phyloP scores from a whole-genome alignment of 768 basidiomycete genomes.

The Russula brevipes region DNA sequence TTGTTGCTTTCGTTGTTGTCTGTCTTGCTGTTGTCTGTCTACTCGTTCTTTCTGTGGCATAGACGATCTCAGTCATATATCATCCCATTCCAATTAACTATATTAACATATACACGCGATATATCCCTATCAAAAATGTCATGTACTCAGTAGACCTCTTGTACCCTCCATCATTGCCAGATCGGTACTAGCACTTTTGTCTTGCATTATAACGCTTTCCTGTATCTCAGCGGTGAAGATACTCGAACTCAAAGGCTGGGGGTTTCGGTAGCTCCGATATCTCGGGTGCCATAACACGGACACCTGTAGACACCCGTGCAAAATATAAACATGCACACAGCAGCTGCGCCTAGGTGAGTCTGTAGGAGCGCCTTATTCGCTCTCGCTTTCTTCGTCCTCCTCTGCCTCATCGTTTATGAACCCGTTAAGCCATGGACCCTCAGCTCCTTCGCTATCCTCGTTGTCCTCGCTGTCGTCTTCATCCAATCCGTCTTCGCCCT shows the following conservation, averaged over 20 bases:
- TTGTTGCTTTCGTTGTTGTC: slow-evolving; percentile 10
- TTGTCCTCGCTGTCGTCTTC: slow-evolving; percentile 53
- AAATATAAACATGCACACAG: neutral
- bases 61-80: neutral
- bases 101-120: neutral
- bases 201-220: no score
- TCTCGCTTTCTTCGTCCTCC: slow-evolving; percentile 38
- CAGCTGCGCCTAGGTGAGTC: neutral
- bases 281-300: no score
- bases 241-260: no score
- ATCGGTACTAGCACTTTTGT: no score
- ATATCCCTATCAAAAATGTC: neutral
- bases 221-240: no score
- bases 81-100: neutral
- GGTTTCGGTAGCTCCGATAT: no score
- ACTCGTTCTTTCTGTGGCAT: neutral
- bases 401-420: slow-evolving; percentile 62
- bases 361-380: slow-evolving; percentile 13
- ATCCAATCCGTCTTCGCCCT: slow-evolving; percentile 50
- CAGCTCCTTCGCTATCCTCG: slow-evolving; percentile 41
- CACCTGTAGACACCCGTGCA: neutral
- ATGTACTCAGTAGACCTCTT: slow-evolving; percentile 5
- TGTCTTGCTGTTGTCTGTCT: neutral
- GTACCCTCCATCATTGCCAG: neutral
- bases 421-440: slow-evolving; percentile 27